Base-by-base conservation (phyloP, 2,329 filamentous ascomycete species). In the Fusarium nematophilum region DNA sequence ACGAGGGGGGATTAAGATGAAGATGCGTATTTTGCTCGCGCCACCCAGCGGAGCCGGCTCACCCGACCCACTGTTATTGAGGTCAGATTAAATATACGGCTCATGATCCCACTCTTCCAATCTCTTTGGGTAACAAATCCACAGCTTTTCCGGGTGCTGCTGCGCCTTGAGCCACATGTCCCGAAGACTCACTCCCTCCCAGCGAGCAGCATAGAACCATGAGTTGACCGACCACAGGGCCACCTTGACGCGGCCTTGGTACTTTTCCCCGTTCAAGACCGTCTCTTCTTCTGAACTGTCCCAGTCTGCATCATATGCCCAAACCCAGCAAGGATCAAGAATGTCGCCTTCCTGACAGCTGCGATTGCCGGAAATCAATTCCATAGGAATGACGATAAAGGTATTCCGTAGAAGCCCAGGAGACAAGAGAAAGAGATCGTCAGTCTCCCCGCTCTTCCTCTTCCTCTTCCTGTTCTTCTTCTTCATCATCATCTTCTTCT, bases 121-220 rank as follows among this genome's bases (percentile, higher is more conserved):
- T 8, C 2, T 5, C 42, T 57, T 59, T 3, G 47, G 18, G 33
- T 63, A 53, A 30, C 60, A 64, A 3, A 53, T 53, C 64, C 64
- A 67, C 1, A 38, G 11, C 47, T 58, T 55, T 0, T 58, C 44
- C 1, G 47, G 55, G n/a, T 66, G 52, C 15, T 29, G 21, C 17
- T 66, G 60, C 2, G 54, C 60, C 25, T 66, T 67, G 0, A 56
- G 51, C 64, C 64, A 67, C 55, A 64, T 66, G 0, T 59, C 60
- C 13, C 38, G 43, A 3, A 67, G 50, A 38, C 42, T 59, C 0
- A 66, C 38, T 0, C 55, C 57, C 7, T 66, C 61, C 48, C 33
- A 59, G n/a, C 64, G 56, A 40, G 62, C 60, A 7, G 31, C 54
- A 8, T 67, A 67, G 42, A 67, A 66, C 64, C 64, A 66, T 2